These are phyloP conservation scores for Saccharomycopsis hybrid DNA, from an alignment of 1,139 yeast species.

Conservation along the genomic window DNA sequence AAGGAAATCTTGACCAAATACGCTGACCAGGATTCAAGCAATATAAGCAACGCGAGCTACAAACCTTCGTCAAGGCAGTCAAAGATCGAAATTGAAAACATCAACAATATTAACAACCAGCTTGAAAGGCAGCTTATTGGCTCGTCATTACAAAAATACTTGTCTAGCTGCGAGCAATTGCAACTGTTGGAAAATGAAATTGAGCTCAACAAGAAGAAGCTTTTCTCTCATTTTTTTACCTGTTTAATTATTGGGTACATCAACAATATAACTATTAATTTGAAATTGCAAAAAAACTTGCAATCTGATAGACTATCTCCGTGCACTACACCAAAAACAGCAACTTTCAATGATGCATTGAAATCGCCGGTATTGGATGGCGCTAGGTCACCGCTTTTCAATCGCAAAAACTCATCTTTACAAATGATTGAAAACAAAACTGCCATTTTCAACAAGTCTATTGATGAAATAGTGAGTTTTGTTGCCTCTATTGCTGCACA, in stretches of 20 bases:
- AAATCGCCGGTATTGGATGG: slow-evolving; percentile 7
- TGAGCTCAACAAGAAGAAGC: slow-evolving; percentile 7
- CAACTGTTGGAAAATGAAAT: slow-evolving; percentile 5
- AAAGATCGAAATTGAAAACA: slow-evolving; percentile 17
- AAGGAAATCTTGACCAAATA: slow-evolving; percentile 17
- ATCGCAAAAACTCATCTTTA: slow-evolving; percentile 7
- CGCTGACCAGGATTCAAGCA: slow-evolving; percentile 5
- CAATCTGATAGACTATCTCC: slow-evolving; percentile 9
- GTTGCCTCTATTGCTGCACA: slow-evolving; percentile 52
- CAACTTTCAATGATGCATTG: slow-evolving; percentile 9
- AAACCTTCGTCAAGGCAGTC: slow-evolving; percentile 13
- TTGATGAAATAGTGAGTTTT: slow-evolving; percentile 47
- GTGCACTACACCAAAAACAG: slow-evolving; percentile 9
- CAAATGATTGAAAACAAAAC: slow-evolving; percentile 15
- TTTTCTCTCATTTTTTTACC: slow-evolving; percentile 20
- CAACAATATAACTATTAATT: slow-evolving; percentile 19
- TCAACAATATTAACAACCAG: slow-evolving; percentile 12
- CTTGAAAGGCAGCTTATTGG: slow-evolving; percentile 16
- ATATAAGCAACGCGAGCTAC: slow-evolving; percentile 1
- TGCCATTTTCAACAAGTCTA: slow-evolving; percentile 18
- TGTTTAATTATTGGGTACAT: slow-evolving; percentile 20
- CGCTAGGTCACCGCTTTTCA: neutral
- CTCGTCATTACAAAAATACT: slow-evolving; percentile 11
- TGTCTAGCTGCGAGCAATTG: slow-evolving; percentile 5
- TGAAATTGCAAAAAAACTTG: slow-evolving; percentile 19